Evolutionary conservation across 2,329 filamentous ascomycete genomes (phyloP).

Genomic region (Cryphonectria nitschkei): DNA sequence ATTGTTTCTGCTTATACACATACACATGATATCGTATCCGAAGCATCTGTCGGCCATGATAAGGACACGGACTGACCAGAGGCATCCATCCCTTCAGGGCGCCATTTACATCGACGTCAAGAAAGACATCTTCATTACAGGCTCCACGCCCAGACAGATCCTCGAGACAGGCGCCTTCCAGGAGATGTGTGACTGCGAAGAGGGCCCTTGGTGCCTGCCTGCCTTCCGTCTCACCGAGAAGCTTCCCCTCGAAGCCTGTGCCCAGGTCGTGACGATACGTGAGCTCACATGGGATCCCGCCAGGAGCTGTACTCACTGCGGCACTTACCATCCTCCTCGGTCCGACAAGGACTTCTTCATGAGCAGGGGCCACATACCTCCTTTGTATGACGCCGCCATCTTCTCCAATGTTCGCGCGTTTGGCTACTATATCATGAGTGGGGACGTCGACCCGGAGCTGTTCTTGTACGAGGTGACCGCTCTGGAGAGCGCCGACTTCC

Average conservation of each 20-base stretch:
- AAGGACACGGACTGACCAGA: not conserved
- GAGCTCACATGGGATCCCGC: constrained; percentile 20
- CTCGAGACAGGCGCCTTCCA: not conserved
- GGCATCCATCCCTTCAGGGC: not conserved
- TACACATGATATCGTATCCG: not conserved
- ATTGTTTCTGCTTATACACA: not conserved
- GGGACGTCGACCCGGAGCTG: not conserved
- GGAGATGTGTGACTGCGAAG: not conserved
- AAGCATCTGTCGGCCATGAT: not conserved
- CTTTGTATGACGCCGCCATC: not conserved
- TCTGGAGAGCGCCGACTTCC: not conserved
- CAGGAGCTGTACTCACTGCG: not conserved
- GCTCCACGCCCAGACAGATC: constrained; percentile 3
- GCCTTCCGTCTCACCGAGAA: constrained; percentile 8
- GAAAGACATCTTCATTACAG: constrained; percentile 17
- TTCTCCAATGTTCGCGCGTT: not conserved
- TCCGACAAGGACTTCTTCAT: not conserved
- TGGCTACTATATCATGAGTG: constrained; percentile 7
- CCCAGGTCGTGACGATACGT: constrained; percentile 13
- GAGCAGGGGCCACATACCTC: not conserved
- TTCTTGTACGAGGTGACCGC: not conserved
- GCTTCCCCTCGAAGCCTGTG: not conserved
- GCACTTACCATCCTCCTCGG: not conserved
- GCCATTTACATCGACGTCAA: constrained; percentile 14
- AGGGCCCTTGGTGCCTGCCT: constrained; percentile 2